Conservation (phyloP, 2,329 filamentous ascomycete genomes). For the Ophiosphaerella narmari region DNA sequence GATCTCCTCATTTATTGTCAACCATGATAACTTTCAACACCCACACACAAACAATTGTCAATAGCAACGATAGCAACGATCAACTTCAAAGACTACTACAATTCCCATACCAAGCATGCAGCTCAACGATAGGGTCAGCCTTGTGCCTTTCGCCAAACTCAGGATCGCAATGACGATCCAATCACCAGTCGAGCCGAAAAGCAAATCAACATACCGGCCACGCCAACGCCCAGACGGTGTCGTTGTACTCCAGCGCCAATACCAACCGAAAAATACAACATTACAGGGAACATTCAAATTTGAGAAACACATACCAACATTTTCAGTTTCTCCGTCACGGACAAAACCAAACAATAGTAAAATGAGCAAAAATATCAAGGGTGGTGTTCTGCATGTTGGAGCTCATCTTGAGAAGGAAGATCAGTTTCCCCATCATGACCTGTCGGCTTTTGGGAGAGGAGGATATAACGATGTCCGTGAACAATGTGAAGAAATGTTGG, state of each 20-base stretch:
- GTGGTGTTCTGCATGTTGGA: background rate
- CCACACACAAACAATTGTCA: too few relatives aligned
- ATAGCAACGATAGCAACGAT: too few relatives aligned
- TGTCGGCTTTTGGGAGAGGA: conserved; percentile 1
- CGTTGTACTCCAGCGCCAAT: conserved; percentile 21
- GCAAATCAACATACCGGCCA: conserved; percentile 11
- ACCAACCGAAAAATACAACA: conserved; percentile 7
- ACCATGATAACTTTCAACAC: too few relatives aligned
- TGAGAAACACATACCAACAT: conserved; percentile 1
- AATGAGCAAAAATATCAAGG: background rate
- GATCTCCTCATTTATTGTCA: background rate
- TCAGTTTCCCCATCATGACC: conserved; percentile 2
- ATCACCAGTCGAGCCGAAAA: conserved; percentile 2
- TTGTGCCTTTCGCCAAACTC: background rate
- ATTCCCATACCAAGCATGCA: background rate
- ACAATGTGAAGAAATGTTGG: background rate
- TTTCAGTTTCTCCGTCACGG: background rate
- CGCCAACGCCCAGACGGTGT: conserved; percentile 21
- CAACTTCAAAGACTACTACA: too few relatives aligned
- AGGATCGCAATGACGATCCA: conserved; percentile 2
- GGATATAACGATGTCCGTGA: conserved; percentile 1
- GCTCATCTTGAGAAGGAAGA: background rate
- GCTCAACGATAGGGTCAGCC: background rate
- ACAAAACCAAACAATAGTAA: background rate
- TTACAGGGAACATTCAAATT: conserved; percentile 1